Evolutionary conservation across 495 filamentous ascomycete species (phyloP).

Genomic region (Tetracladium marchalianum): DNA sequence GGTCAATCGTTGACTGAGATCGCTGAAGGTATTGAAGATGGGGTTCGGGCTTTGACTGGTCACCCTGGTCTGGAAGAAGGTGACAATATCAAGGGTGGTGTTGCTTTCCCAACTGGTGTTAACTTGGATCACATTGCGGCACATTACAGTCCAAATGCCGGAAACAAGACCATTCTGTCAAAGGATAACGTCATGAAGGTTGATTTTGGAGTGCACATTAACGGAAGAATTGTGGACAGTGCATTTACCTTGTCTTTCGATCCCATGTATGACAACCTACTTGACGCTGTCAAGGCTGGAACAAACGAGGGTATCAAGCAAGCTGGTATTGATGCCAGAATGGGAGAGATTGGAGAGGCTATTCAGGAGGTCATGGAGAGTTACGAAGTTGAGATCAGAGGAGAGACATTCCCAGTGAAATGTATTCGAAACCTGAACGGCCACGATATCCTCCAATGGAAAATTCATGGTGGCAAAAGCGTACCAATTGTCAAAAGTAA

Average conservation of each 20-base stretch:
- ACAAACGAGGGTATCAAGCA: slow-evolving; percentile 82
- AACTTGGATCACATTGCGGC: slow-evolving; percentile 83
- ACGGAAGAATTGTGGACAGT: slow-evolving; percentile 84
- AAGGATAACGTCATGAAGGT: slow-evolving; percentile 87
- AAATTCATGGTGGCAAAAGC: slow-evolving; percentile 83
- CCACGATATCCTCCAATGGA: slow-evolving; percentile 76
- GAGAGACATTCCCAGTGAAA: slow-evolving; percentile 72
- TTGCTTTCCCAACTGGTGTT: slow-evolving; percentile 84
- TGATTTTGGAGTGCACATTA: slow-evolving; percentile 86
- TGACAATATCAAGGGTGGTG: slow-evolving; percentile 66
- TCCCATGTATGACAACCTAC: slow-evolving; percentile 72
- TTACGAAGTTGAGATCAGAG: slow-evolving; percentile 73
- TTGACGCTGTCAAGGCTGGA: slow-evolving; percentile 73
- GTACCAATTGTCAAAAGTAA: slow-evolving; percentile 79
- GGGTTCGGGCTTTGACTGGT: slow-evolving; percentile 67
- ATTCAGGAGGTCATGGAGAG: slow-evolving; percentile 89
- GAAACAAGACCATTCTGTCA: slow-evolving; percentile 72
- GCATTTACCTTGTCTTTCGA: slow-evolving; percentile 88
- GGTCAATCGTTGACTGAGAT: slow-evolving; percentile 73
- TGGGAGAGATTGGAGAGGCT: slow-evolving; percentile 63
- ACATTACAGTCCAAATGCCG: slow-evolving; percentile 88
- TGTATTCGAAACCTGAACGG: slow-evolving; percentile 81
- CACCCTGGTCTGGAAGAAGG: slow-evolving; percentile 73
- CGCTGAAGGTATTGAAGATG: slow-evolving; percentile 77
- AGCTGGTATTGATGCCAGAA: slow-evolving; percentile 73